phyloP scores from a whole-genome alignment of 179 eudicot species.

The Silene noctiflora region DNA sequence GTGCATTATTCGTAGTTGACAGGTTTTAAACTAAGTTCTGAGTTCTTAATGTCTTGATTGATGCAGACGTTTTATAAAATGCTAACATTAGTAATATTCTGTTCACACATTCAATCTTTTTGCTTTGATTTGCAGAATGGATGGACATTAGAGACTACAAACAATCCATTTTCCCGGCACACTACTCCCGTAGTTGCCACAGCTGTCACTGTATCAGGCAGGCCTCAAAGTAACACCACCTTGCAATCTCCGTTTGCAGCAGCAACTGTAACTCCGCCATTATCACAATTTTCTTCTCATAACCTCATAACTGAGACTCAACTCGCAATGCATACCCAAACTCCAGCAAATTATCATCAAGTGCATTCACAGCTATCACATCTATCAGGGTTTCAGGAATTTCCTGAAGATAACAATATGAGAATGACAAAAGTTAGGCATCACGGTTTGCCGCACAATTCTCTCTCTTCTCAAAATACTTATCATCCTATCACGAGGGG shows the following conservation, averaged over 20 bases:
- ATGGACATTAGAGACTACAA: conserved; percentile 45
- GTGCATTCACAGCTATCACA: conserved; percentile 16
- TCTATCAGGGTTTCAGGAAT: conserved; percentile 20
- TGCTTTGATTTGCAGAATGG: conserved; percentile 55
- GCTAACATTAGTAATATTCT: not conserved
- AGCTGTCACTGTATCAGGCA: conserved; percentile 26
- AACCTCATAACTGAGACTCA: conserved; percentile 20
- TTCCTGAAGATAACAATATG: conserved; percentile 25
- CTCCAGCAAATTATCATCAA: conserved; percentile 19
- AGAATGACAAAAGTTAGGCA: conserved; percentile 30
- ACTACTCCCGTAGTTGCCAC: conserved; percentile 26
- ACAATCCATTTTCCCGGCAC: conserved; percentile 67
- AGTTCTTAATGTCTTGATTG: too few relatives aligned
- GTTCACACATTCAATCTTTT: conserved; percentile 1
- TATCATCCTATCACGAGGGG: conserved; percentile 22
- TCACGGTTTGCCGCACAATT: conserved; percentile 28
- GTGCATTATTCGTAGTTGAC: too few relatives aligned
- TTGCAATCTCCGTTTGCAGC: conserved; percentile 22
- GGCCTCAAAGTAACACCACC: conserved; percentile 11
- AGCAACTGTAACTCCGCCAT: conserved; percentile 9
- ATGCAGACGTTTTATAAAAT: not conserved
- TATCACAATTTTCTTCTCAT: conserved; percentile 22
- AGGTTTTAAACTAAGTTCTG: too few relatives aligned
- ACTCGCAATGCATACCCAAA: conserved; percentile 18
- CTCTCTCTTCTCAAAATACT: conserved; percentile 31